Percentiles rank a stretch among this genome's conserved stretches.
Conservation (phyloP, 805 yeast genomes). For the Candida boleticola region DNA sequence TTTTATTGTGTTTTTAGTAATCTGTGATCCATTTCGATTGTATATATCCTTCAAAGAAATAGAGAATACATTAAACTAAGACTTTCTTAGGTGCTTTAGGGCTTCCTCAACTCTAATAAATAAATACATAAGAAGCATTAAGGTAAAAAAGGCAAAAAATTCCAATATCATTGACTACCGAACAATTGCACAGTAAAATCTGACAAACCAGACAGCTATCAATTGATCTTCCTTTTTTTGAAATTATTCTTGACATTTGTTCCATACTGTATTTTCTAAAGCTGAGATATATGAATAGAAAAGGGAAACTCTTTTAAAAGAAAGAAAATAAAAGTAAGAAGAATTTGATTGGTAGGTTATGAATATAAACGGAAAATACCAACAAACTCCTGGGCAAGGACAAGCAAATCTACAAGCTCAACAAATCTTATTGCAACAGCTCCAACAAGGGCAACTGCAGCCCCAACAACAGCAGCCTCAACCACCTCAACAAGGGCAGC, state of each 20-base stretch:
- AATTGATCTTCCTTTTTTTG: too few relatives aligned
- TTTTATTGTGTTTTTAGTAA: conserved; percentile 3
- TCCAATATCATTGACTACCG: too few relatives aligned
- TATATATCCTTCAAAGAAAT: not conserved
- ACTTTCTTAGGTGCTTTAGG: not conserved
- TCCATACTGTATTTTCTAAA: too few relatives aligned
- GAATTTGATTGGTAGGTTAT: conserved; percentile 3
- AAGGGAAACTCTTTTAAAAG: not conserved
- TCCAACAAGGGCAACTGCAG: conserved; percentile 36
- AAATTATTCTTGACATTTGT: too few relatives aligned
- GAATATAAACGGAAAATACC: conserved; percentile 38
- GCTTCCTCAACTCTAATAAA: too few relatives aligned
- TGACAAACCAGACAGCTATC: too few relatives aligned
- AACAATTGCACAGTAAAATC: too few relatives aligned
- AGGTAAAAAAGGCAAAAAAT: too few relatives aligned
- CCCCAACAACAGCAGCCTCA: conserved; percentile 11
- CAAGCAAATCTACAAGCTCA: conserved; percentile 40
- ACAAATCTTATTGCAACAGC: conserved; percentile 41
- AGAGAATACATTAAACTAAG: not conserved
- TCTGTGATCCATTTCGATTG: too few relatives aligned
- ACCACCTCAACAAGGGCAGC: conserved; percentile 11
- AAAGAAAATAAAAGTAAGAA: too few relatives aligned
- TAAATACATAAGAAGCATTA: too few relatives aligned
- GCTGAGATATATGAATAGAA: not conserved
- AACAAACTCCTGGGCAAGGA: conserved; percentile 26